Evolutionary conservation across 192 early-diverging fungal genomes (phyloP).

Genomic region (Rhizoclosmatium sp.): DNA sequence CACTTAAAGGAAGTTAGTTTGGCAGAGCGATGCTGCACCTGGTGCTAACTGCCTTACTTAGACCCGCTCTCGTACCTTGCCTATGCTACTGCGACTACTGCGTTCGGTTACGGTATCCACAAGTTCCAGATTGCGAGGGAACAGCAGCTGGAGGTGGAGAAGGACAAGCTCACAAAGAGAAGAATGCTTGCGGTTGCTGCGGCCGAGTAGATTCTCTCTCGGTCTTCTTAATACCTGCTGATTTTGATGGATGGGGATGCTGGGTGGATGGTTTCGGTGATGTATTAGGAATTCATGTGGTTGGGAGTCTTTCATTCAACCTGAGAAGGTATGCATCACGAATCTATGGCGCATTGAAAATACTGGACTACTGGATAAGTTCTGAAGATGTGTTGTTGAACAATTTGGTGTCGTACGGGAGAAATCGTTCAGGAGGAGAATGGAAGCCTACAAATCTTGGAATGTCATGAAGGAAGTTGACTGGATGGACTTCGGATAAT

Average conservation of each 20-base stretch:
- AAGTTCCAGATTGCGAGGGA: background rate
- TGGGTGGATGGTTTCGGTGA: background rate
- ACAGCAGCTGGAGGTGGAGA: slow-evolving; percentile 10
- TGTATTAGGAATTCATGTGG: no score
- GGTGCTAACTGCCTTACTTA: background rate
- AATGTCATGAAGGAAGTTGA: background rate
- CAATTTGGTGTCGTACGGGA: no score
- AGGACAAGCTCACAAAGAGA: slow-evolving; percentile 26
- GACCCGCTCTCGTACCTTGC: slow-evolving; percentile 34
- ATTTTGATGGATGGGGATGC: background rate
- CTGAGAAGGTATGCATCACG: no score
- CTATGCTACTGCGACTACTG: slow-evolving; percentile 11
- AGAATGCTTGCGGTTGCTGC: slow-evolving; percentile 8
- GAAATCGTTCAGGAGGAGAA: no score
- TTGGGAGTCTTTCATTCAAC: no score
- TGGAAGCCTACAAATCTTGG: no score
- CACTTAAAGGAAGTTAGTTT: slow-evolving; percentile 21
- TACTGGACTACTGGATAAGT: no score
- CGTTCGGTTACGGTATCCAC: slow-evolving; percentile 26
- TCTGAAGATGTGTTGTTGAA: no score
- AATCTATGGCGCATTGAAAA: no score
- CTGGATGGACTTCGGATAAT: no score
- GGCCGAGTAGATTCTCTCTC: background rate
- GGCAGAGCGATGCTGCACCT: background rate
- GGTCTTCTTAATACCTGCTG: background rate